phyloP scores from a whole-genome alignment of 163 green algal species.

The Smithsoniella earleae region DNA sequence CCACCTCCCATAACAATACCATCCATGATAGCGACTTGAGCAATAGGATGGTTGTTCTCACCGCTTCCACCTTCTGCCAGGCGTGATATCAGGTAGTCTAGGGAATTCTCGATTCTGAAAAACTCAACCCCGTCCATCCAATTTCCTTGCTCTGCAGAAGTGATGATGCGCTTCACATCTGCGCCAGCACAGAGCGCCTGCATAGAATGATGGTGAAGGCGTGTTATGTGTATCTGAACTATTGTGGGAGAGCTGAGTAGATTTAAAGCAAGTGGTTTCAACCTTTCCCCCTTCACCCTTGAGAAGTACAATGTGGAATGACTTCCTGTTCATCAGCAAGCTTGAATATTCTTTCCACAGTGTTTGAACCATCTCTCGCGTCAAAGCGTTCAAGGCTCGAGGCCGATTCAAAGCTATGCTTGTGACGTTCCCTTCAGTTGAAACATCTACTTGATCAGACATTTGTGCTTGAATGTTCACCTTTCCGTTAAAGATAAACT shows the following conservation, averaged over 20 bases:
- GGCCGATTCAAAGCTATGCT: not conserved
- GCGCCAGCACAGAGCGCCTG: slow-evolving; percentile 78
- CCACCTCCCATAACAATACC: slow-evolving; percentile 90
- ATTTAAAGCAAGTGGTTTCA: not conserved
- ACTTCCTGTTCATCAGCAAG: not conserved
- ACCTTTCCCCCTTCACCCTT: slow-evolving; percentile 55
- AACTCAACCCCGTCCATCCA: slow-evolving; percentile 45
- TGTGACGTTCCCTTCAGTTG: not conserved
- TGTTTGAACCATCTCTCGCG: not conserved
- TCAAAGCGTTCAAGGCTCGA: not conserved
- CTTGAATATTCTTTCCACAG: not conserved
- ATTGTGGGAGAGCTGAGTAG: not conserved
- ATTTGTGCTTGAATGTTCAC: too few species aligned
- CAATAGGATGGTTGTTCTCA: slow-evolving; percentile 33
- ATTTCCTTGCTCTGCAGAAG: slow-evolving; percentile 32
- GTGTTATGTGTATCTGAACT: not conserved
- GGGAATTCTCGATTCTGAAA: slow-evolving; percentile 69
- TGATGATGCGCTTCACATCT: slow-evolving; percentile 67
- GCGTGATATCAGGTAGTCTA: slow-evolving; percentile 63
- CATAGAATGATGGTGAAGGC: not conserved
- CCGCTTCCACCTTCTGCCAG: slow-evolving; percentile 26
- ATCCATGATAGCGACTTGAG: slow-evolving; percentile 79
- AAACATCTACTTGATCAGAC: too few species aligned
- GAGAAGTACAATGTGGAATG: slow-evolving; percentile 44
- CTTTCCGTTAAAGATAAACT: too few species aligned